A percentile compares a stretch with the other conserved stretches of the same genome.
Conservation (phyloP, 129 eudicot genomes). For the Lactuca saligna region DNA sequence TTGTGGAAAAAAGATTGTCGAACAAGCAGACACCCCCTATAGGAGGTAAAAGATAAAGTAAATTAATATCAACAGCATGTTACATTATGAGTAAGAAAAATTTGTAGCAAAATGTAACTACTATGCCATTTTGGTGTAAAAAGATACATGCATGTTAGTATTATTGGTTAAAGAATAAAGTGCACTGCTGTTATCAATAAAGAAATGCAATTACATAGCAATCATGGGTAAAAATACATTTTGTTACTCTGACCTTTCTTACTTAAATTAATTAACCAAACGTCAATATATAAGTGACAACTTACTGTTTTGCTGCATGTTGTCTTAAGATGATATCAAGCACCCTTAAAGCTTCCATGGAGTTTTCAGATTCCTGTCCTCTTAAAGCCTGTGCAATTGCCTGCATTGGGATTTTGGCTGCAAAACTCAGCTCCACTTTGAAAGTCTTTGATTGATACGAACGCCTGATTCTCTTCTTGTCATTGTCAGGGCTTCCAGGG, state of each 20-base stretch:
- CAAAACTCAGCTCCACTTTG: conserved; percentile 83
- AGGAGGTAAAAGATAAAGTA: neutral
- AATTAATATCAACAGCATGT: too few relatives aligned
- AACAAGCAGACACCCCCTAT: conserved; percentile 91
- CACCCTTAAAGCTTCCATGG: conserved; percentile 83
- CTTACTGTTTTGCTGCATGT: conserved; percentile 95
- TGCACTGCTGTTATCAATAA: too few relatives aligned
- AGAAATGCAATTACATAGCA: too few relatives aligned
- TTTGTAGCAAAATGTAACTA: too few relatives aligned
- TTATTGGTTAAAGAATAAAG: too few relatives aligned
- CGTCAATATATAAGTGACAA: neutral
- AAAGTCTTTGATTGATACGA: conserved; percentile 70
- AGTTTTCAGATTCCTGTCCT: conserved; percentile 83
- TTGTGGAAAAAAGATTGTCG: conserved; percentile 88
- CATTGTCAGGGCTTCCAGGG: conserved; percentile 50
- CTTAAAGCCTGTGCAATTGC: conserved; percentile 80
- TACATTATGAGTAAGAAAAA: too few relatives aligned
- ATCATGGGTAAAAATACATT: too few relatives aligned
- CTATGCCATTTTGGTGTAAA: too few relatives aligned
- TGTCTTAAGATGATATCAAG: conserved; percentile 86
- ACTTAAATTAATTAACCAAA: too few relatives aligned
- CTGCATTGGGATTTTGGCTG: conserved; percentile 92
- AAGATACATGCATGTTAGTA: too few relatives aligned
- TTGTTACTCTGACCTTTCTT: too few relatives aligned
- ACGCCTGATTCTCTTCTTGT: conserved; percentile 59